Percentiles rank a stretch among this genome's conserved stretches.
These are phyloP conservation scores for Toxicodendron radicans DNA, from an alignment of 345 rosid species.

Conservation along the genomic window DNA sequence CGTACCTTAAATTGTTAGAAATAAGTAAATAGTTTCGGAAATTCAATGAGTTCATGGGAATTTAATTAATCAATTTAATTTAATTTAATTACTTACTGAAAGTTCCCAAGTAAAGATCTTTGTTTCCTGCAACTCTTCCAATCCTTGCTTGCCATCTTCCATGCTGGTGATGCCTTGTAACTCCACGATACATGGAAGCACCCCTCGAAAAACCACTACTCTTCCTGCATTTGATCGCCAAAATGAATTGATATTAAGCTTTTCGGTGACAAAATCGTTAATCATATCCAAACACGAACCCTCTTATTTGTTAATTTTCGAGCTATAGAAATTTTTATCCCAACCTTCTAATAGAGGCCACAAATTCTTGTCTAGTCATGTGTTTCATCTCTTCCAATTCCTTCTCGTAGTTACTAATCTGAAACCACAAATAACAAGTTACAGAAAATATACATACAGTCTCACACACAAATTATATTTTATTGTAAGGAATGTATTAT, in stretches of 20 bases:
- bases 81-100: constrained; percentile 61
- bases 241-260: too few species aligned
- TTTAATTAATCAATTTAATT: not conserved
- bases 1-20: constrained; percentile 45
- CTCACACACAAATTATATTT: too few species aligned
- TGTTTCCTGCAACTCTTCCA: constrained; percentile 98
- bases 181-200: constrained; percentile 99
- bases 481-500: too few species aligned
- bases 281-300: not conserved
- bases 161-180: constrained; percentile 98
- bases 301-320: too few species aligned
- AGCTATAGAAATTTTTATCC: not conserved
- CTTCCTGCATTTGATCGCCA: constrained; percentile 51
- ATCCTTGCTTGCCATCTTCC: constrained; percentile 99
- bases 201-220: constrained; percentile 99
- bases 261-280: not conserved
- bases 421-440: constrained; percentile 9
- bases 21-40: not conserved
- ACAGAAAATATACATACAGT: too few species aligned
- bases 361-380: constrained; percentile 99
- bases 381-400: constrained; percentile 97
- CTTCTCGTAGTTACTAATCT: constrained; percentile 94
- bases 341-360: constrained; percentile 93
- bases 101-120: constrained; percentile 98
- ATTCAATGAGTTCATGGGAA: not conserved